Percentiles rank a stretch among this genome's conserved stretches.
phyloP scores from a whole-genome alignment of 1,284 basidiomycete species.

The Vanrija pseudolonga region DNA sequence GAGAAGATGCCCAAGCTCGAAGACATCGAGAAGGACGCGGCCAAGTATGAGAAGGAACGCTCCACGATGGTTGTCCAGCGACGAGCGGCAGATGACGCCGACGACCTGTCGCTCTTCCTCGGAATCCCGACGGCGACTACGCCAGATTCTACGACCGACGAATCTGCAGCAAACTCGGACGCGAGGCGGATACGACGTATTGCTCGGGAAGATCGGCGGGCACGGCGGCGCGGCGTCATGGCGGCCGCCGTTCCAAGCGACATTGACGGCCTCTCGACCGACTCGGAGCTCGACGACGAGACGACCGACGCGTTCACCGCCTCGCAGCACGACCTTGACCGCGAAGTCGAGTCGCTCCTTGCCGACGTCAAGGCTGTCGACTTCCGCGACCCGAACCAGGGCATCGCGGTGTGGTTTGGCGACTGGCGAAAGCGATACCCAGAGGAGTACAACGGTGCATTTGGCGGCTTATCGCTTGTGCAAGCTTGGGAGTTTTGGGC shows the following conservation, averaged over 20 bases:
- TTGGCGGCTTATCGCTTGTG: slow-evolving; percentile 82
- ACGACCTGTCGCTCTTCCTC: slow-evolving; percentile 73
- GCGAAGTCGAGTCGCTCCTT: slow-evolving; percentile 59
- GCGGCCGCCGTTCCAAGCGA: not conserved
- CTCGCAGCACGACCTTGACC: slow-evolving; percentile 60
- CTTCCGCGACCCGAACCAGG: slow-evolving; percentile 75
- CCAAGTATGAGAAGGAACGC: slow-evolving; percentile 71
- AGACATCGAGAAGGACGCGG: slow-evolving; percentile 74
- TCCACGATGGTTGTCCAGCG: slow-evolving; percentile 65
- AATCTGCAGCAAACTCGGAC: slow-evolving; percentile 50
- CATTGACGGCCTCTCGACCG: slow-evolving; percentile 83
- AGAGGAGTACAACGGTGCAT: slow-evolving; percentile 82
- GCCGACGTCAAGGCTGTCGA: slow-evolving; percentile 80
- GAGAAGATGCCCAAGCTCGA: slow-evolving; percentile 88
- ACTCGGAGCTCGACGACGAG: slow-evolving; percentile 62
- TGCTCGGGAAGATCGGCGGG: slow-evolving; percentile 52
- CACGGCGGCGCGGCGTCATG: slow-evolving; percentile 51
- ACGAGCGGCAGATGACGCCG: slow-evolving; percentile 68
- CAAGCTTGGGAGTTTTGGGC: slow-evolving; percentile 97
- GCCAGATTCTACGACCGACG: slow-evolving; percentile 26
- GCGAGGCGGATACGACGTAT: slow-evolving; percentile 58
- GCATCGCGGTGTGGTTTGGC: slow-evolving; percentile 66
- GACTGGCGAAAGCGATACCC: slow-evolving; percentile 71
- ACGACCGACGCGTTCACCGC: slow-evolving; percentile 67
- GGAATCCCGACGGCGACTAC: slow-evolving; percentile 54